These are phyloP conservation scores for Panaeolus papilionaceus DNA, from an alignment of 768 basidiomycete species.

Conservation along the genomic window DNA sequence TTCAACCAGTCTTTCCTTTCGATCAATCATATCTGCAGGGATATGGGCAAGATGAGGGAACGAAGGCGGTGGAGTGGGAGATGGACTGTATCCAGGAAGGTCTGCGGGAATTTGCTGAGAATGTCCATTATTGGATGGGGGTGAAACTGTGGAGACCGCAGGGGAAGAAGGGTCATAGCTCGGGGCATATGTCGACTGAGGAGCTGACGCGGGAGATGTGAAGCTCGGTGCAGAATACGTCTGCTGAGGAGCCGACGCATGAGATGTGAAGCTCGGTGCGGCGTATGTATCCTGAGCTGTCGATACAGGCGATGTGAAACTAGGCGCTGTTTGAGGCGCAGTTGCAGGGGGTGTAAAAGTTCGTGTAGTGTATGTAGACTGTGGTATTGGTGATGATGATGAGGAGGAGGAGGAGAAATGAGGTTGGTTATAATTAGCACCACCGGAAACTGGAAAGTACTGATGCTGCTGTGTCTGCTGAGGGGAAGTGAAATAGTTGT, in stretches of 20 bases:
- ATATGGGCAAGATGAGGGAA: slow-evolving; percentile 28
- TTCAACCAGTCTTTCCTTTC: slow-evolving; percentile 21
- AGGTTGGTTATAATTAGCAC: slow-evolving; percentile 9
- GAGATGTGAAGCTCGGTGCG: not conserved
- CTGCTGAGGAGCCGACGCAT: not conserved
- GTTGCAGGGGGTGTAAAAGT: not conserved
- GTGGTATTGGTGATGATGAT: not conserved
- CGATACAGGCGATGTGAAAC: not conserved
- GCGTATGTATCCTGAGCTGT: not conserved
- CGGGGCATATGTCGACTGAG: not conserved
- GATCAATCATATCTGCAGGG: slow-evolving; percentile 18
- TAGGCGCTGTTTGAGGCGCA: not conserved
- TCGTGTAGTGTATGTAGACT: not conserved
- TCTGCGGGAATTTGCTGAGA: slow-evolving; percentile 6
- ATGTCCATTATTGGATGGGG: not conserved
- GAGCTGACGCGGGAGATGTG: not conserved
- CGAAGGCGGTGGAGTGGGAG: slow-evolving; percentile 29
- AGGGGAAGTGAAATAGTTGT: slow-evolving; percentile 1
- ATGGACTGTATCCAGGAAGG: slow-evolving; percentile 13
- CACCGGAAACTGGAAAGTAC: not conserved
- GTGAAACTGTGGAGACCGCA: not conserved
- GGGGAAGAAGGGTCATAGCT: not conserved
- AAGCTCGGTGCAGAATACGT: not conserved
- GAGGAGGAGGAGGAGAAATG: not conserved
- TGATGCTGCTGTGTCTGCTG: slow-evolving; percentile 1